Evolutionary conservation across 371 early-diverging fungal genomes (phyloP).

Genomic region (Pancytospora epiphaga): DNA sequence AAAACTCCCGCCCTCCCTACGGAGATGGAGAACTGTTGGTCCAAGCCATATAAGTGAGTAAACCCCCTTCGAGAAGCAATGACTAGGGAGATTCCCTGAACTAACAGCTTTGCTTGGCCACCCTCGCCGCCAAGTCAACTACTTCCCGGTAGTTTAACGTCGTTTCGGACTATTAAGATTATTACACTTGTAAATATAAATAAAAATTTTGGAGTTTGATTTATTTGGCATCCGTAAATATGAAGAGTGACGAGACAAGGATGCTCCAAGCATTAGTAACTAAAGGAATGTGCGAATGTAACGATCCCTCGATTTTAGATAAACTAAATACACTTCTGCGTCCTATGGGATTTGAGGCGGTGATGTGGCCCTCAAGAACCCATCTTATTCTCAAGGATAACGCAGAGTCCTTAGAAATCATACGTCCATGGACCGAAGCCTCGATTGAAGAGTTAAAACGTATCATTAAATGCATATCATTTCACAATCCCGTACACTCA

Average conservation of each 20-base stretch:
- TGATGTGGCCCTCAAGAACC: not conserved
- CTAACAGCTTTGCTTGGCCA: too few species aligned
- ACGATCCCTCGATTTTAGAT: not conserved
- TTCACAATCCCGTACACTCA: not conserved
- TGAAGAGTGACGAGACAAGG: not conserved
- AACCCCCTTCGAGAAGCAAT: too few species aligned
- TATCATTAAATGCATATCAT: not conserved
- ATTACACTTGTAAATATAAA: too few species aligned
- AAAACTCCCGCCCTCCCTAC: too few species aligned
- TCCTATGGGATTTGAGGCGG: slow-evolving; percentile 1
- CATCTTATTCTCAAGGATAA: slow-evolving; percentile 1
- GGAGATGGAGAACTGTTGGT: too few species aligned
- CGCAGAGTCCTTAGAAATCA: not conserved
- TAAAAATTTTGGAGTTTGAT: too few species aligned
- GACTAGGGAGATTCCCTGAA: too few species aligned
- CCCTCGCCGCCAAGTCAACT: too few species aligned
- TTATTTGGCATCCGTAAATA: too few species aligned
- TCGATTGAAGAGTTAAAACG: not conserved
- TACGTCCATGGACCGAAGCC: not conserved
- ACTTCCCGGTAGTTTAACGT: too few species aligned
- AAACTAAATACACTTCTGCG: not conserved
- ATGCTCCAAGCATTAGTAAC: not conserved
- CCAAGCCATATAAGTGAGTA: too few species aligned
- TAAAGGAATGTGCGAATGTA: not conserved
- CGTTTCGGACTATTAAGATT: too few species aligned